Base-by-base conservation (phyloP, 1,284 basidiomycete species). In the Tremellales sp. region DNA sequence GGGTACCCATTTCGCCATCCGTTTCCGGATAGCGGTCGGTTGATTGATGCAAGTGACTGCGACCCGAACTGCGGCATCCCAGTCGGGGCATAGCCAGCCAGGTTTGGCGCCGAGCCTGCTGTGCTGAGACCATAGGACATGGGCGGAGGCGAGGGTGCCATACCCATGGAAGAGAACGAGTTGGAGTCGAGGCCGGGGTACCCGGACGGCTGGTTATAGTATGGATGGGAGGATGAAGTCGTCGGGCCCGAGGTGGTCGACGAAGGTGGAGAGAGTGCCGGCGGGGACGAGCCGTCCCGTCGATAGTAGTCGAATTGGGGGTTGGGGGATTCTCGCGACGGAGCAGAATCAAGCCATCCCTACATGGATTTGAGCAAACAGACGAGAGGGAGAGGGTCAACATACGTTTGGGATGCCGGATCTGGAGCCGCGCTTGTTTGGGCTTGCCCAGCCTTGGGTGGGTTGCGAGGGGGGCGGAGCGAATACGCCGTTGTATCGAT, bases 401-500 rank as follows among this genome's bases (percentile, higher is more conserved):
- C 67, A 43, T 32, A 70, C 68, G 16, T 51, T 48, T 5, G 68
- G 68, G 27, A 71, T 47, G n/a, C 68, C 68, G 13, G 55, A 60
- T 43, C 68, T 51, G 9, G 60, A 63, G n/a, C 57, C 58, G n/a
- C 65, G 57, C 45, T 66, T 66, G 40, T 56, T 58, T 22, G 60
- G 59, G 35, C 60, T 62, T 16, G 51, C 53, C 52, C 60, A 50
- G 47, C 65, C 52, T 39, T 57, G 47, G 16, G 44, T 35, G 31
- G 46, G 34, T 33, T 43, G 19, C 32, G 57, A 34, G 45, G 53
- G 24, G 21, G 68, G 65, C 3, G 68, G 66, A 4, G 66, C 68
- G 48, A 71, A 71, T 2, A 69, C 65, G 19, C 63, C 63, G 49
- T 65, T 67, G 50, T 66, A 71, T n/a, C 65, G 54, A 48, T 68